Conservation (phyloP, 2,329 filamentous ascomycete species). For the Curvularia lunata region DNA sequence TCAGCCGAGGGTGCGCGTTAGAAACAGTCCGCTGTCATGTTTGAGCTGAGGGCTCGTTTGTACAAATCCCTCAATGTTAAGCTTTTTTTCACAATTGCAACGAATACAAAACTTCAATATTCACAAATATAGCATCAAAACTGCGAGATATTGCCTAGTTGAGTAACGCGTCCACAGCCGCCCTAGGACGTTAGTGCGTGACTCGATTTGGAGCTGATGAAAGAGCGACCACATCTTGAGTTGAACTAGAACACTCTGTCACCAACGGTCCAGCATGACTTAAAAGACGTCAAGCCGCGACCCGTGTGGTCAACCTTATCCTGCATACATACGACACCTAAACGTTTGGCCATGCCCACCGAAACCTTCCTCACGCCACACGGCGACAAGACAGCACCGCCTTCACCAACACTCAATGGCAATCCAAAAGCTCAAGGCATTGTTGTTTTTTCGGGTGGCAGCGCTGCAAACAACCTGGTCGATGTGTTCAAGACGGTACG, state of each 20-base stretch:
- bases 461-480: constrained; percentile 91
- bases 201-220: constrained; percentile 29
- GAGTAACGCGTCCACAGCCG: constrained; percentile 21
- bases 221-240: constrained; percentile 18
- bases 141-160: constrained; percentile 39
- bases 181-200: constrained; percentile 33
- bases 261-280: constrained; percentile 20
- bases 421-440: constrained; percentile 60
- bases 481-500: constrained; percentile 77
- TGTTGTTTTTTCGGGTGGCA: constrained; percentile 89
- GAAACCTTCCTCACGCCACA: constrained; percentile 26
- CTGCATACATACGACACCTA: not conserved
- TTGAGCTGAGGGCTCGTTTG: constrained; percentile 42
- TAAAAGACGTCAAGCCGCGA: constrained; percentile 20
- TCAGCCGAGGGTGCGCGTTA: constrained; percentile 15
- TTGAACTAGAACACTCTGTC: constrained; percentile 31
- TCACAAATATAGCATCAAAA: constrained; percentile 9
- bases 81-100: constrained; percentile 17
- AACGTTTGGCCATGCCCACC: constrained; percentile 25
- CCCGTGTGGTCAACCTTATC: constrained; percentile 23
- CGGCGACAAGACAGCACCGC: constrained; percentile 24
- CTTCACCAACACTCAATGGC: constrained; percentile 30
- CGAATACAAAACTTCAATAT: not conserved
- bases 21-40: constrained; percentile 33
- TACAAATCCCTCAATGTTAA: constrained; percentile 37